phyloP scores from a whole-genome alignment of 1,284 basidiomycete genomes.

The Apiotrichum brassicae region DNA sequence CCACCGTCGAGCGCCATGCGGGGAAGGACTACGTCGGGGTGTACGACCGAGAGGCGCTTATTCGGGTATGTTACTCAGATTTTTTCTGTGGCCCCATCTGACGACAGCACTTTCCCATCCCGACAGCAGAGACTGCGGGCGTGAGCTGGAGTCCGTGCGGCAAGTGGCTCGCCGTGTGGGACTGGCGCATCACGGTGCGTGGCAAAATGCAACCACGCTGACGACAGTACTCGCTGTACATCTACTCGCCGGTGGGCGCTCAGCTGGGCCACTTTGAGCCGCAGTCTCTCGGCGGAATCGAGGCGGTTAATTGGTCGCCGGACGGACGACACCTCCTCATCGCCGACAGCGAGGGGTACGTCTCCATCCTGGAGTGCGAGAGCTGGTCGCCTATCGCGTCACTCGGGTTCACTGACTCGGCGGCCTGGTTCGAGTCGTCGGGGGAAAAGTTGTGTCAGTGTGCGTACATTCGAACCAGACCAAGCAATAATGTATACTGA shows the following conservation, averaged over 20 bases:
- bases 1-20: slow-evolving; percentile 74
- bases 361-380: slow-evolving; percentile 11
- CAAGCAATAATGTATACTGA: background rate
- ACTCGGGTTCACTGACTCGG: background rate
- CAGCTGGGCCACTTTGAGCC: slow-evolving; percentile 59
- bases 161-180: slow-evolving; percentile 73
- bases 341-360: slow-evolving; percentile 4
- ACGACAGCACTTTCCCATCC: slow-evolving; percentile 68
- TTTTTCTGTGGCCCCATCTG: background rate
- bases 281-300: slow-evolving; percentile 50
- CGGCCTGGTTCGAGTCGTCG: background rate
- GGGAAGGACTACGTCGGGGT: slow-evolving; percentile 77
- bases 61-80: slow-evolving; percentile 55
- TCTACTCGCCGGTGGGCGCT: slow-evolving; percentile 67
- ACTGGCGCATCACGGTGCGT: slow-evolving; percentile 66
- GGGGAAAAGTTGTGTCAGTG: slow-evolving; percentile 2
- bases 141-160: slow-evolving; percentile 76
- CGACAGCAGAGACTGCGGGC: slow-evolving; percentile 65
- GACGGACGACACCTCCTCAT: slow-evolving; percentile 6
- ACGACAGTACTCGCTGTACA: slow-evolving; percentile 69
- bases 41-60: slow-evolving; percentile 69
- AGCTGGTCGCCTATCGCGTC: slow-evolving; percentile 6
- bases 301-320: slow-evolving; percentile 72
- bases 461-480: background rate
- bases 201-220: background rate